Percentiles rank a stretch among this genome's conserved stretches.
Evolutionary conservation across 2,329 filamentous ascomycete species (phyloP).

Genomic region (Colletotrichum melonis): DNA sequence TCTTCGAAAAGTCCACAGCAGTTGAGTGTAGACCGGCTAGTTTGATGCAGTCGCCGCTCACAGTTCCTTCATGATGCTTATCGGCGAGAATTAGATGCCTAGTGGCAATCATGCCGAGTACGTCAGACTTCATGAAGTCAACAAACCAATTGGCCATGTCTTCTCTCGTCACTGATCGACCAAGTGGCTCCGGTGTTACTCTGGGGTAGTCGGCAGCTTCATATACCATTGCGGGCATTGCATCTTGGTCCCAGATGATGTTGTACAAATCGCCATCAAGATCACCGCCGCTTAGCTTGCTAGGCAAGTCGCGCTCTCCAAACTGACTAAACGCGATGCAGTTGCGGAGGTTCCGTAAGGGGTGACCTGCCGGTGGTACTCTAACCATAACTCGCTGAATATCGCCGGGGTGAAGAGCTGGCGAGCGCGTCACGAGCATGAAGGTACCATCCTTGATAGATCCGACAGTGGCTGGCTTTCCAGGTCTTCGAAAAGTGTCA

Average conservation of each 20-base stretch:
- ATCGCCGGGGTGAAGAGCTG: constrained; percentile 85
- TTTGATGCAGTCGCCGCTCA: constrained; percentile 59
- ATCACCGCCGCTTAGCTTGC: constrained; percentile 83
- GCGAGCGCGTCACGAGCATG: constrained; percentile 80
- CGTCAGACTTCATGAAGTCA: constrained; percentile 77
- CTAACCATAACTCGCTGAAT: constrained; percentile 74
- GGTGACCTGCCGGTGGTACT: constrained; percentile 68
- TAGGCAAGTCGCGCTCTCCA: constrained; percentile 80
- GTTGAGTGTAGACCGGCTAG: constrained; percentile 75
- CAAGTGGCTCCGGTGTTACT: constrained; percentile 66
- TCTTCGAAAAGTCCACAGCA: constrained; percentile 82
- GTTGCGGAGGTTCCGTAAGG: constrained; percentile 73
- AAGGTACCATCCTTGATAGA: constrained; percentile 47
- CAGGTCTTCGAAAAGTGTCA: constrained; percentile 5
- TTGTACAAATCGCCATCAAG: constrained; percentile 87
- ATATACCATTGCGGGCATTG: constrained; percentile 56
- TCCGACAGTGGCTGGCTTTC: constrained; percentile 38
- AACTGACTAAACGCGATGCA: constrained; percentile 82
- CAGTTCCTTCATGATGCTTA: constrained; percentile 61
- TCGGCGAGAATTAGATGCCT: constrained; percentile 75
- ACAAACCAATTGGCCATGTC: constrained; percentile 88
- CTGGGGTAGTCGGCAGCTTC: constrained; percentile 77
- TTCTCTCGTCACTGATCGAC: constrained; percentile 64
- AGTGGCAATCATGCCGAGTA: constrained; percentile 73
- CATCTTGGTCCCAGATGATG: constrained; percentile 75